Conservation (phyloP, 164 flowering plant species). For the Aristolochia fimbriata region DNA sequence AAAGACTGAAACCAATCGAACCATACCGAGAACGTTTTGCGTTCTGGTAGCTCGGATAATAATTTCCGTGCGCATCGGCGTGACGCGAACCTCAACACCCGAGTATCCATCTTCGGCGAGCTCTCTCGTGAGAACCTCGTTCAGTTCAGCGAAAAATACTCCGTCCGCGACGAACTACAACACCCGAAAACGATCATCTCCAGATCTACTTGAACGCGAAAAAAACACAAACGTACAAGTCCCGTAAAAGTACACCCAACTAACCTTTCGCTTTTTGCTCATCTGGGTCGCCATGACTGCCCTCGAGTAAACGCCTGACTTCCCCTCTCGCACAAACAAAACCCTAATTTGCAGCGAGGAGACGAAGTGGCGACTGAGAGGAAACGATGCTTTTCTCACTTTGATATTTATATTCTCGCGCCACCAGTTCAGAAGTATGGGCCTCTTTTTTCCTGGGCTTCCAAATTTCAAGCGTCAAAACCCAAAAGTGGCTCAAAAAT, state of each 20-base stretch:
- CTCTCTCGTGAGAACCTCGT: conserved; percentile 26
- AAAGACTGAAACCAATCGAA: neutral
- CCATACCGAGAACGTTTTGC: conserved; percentile 14
- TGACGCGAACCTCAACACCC: conserved; percentile 27
- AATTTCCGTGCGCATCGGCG: conserved; percentile 30
- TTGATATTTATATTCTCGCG: too few relatives aligned
- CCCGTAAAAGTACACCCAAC: neutral
- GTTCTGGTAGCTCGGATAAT: conserved; percentile 26
- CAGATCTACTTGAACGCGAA: neutral
- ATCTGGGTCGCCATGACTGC: conserved; percentile 19
- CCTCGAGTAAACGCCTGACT: too few relatives aligned
- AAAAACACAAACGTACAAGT: neutral
- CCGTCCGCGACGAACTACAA: conserved; percentile 27
- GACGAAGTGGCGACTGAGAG: too few relatives aligned
- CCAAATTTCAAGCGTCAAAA: too few relatives aligned
- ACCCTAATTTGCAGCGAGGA: too few relatives aligned
- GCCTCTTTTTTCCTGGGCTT: too few relatives aligned
- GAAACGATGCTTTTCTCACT: too few relatives aligned
- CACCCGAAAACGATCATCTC: neutral
- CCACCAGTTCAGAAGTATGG: too few relatives aligned
- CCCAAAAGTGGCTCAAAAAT: too few relatives aligned
- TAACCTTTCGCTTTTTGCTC: conserved; percentile 22
- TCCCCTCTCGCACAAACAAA: too few relatives aligned
- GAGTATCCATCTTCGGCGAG: conserved; percentile 31
- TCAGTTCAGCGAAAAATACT: conserved; percentile 24